Percentiles rank a stretch among this genome's conserved stretches.
Evolutionary conservation across 305 asterid species (phyloP).

Genomic region (Fraxinus baroniana): DNA sequence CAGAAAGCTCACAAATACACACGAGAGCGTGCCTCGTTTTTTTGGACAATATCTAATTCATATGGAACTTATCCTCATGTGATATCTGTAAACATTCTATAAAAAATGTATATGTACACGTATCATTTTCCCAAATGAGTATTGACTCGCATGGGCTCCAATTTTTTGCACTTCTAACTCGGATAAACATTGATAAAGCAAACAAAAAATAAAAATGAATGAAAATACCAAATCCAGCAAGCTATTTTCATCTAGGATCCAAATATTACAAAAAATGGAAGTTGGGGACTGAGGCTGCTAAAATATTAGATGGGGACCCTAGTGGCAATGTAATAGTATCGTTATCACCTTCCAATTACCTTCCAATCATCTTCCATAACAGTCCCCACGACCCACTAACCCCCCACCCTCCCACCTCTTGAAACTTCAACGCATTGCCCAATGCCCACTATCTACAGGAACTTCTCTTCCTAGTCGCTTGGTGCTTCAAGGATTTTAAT

Average conservation of each 20-base stretch:
- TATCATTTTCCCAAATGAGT: no score
- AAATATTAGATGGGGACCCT: background rate
- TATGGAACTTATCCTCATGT: no score
- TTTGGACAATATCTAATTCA: no score
- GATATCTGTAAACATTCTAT: no score
- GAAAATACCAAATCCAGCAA: no score
- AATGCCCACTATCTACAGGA: background rate
- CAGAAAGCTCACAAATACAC: no score
- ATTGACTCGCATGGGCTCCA: no score
- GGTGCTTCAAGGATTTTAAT: background rate
- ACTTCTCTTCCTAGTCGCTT: constrained; percentile 6
- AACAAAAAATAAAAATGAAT: no score
- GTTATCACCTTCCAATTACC: background rate
- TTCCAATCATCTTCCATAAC: background rate
- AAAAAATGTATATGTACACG: no score
- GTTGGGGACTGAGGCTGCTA: background rate
- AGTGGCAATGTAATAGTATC: background rate
- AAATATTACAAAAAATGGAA: no score
- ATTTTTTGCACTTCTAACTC: background rate
- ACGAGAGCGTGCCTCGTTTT: no score
- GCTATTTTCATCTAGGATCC: background rate
- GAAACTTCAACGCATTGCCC: constrained; percentile 15
- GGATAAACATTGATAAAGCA: background rate
- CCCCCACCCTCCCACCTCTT: background rate
- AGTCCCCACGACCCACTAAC: background rate